Evolutionary conservation across 805 yeast species (phyloP).

Genomic region (Kodamaea kaohsiungensis): DNA sequence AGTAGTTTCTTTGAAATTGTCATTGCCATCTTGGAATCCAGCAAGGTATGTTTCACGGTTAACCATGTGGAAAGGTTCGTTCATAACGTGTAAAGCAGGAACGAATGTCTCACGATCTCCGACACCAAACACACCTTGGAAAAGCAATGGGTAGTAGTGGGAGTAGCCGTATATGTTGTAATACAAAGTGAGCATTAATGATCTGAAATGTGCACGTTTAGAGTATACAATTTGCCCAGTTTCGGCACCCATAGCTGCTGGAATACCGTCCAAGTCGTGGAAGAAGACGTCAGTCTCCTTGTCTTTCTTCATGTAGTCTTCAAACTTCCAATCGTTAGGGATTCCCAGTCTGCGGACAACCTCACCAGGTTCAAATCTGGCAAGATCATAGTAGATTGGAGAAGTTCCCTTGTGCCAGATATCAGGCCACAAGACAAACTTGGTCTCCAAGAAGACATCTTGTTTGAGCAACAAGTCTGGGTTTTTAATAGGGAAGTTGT

Average conservation of each 20-base stretch:
- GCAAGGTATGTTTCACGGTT: conserved; percentile 15
- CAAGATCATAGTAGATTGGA: conserved; percentile 36
- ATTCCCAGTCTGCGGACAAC: conserved; percentile 27
- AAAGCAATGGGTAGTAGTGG: conserved; percentile 37
- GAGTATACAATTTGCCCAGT: conserved; percentile 41
- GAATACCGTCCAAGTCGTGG: conserved; percentile 32
- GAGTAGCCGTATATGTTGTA: conserved; percentile 40
- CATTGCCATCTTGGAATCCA: conserved; percentile 7
- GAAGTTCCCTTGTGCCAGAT: conserved; percentile 43
- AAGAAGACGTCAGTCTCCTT: conserved; percentile 16
- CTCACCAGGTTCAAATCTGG: conserved; percentile 26
- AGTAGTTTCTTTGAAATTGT: conserved; percentile 23
- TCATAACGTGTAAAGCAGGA: conserved; percentile 41
- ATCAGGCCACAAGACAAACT: conserved; percentile 43
- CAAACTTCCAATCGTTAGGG: conserved; percentile 21
- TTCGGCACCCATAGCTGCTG: conserved; percentile 41
- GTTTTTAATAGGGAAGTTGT: conserved; percentile 37
- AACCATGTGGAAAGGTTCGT: conserved; percentile 39
- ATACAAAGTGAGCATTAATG: conserved; percentile 37
- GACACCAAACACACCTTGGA: conserved; percentile 45
- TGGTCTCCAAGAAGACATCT: conserved; percentile 30
- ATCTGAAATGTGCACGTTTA: conserved; percentile 30
- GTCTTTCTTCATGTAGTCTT: conserved; percentile 8
- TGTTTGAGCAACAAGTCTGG: conserved; percentile 37
- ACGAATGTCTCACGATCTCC: conserved; percentile 46